Evolutionary conservation across 2,329 filamentous ascomycete genomes (phyloP), one percentile per base, ranked within the genome.

Genomic region (Waltergamsia citrina): DNA sequence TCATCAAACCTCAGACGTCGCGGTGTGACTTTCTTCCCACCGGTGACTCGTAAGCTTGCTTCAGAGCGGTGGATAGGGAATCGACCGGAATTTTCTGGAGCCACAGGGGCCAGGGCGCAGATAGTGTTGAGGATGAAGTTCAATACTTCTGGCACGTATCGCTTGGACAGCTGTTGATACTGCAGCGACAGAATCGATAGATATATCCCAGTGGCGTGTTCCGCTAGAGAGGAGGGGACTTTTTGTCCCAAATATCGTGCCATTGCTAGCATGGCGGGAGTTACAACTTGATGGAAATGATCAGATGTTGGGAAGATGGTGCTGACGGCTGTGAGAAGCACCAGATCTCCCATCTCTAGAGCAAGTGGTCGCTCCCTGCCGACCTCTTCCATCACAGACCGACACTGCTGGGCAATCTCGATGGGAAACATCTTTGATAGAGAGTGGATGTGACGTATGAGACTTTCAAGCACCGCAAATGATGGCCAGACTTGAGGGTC

Each of bases 201-300:
- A 52, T 85, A 95, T 7, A 78, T 74, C 9, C 92, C 92, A 3
- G 69, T 78, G 4, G 75, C 72, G 39, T 85, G 73, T 44, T 92
- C 83, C 7, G 69, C 60, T 4, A 85, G 57, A 7, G 62, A 66
- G 28, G 74, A 66, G 1, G 86, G 78, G 1, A 80, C 68, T 36
- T 78, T 85, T 46, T 94, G 78, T 2, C 82, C 85, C 18, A 98
- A 69, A 57, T 84, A 95, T 35, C 85, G 77, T 10, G 74, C 74
- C 57, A 96, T 85, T n/a, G 80, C 73, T 5, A 95, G 74, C 58
- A 86, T 82, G 1, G 90, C 83, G 3, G 92, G 92, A 2, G 92
- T 98, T 26, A 86, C 82, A 23, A 96, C 85, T 47, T 92, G 82
- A 49, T 98, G 92, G 58, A 96, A 98, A 59, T 96, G 88, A 57